Evolutionary conservation across 441 rosid genomes (phyloP), one percentile per base, ranked within the genome.

Genomic region (Brassica hybrid): DNA sequence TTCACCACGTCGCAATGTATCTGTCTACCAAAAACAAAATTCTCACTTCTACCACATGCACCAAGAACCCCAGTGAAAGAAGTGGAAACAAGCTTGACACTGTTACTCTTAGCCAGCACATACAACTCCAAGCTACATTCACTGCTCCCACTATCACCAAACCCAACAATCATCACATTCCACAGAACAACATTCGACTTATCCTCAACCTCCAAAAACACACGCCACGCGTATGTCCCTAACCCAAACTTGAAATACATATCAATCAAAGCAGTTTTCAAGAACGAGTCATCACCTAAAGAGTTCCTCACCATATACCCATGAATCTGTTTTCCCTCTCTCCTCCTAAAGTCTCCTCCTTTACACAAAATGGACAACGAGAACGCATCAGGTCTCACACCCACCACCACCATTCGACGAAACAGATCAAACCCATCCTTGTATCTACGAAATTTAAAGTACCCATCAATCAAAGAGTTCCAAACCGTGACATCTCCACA

Each of bases 81-180:
- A 52, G 84, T 75, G 21, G 96, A 91, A 25, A 78, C 84, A 60
- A 86, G 84, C 76, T 84, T 79, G 34, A 86, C 77, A 76, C 78
- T 67, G 79, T 86, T 80, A 60, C 45, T 80, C 83, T 87, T 91
- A 6, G 86, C 89, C 61, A 85, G 76, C 32, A 80, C 25, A 80
- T 85, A 91, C 62, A 89, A 71, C 56, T 86, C 86, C 84, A 93
- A 83, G 83, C 97, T 88, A 64, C 70, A 71, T 19, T 86, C 86
- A 90, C 88, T 85, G 75, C 76, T 12, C 1, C 87, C 87, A 82
- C 81, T 83, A 76, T 85, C 83, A 56, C 69, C 79, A 67, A 89
- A 83, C 27, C 92, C 93, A 80, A 83, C 81, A 83, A 93, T 86
- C 87, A 91, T 83, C 79, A 93, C 92, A 87, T 93, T 93, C 97